Evolutionary conservation across 352 stramenopile species (phyloP).

Genomic region (Phytophthora cactorum): DNA sequence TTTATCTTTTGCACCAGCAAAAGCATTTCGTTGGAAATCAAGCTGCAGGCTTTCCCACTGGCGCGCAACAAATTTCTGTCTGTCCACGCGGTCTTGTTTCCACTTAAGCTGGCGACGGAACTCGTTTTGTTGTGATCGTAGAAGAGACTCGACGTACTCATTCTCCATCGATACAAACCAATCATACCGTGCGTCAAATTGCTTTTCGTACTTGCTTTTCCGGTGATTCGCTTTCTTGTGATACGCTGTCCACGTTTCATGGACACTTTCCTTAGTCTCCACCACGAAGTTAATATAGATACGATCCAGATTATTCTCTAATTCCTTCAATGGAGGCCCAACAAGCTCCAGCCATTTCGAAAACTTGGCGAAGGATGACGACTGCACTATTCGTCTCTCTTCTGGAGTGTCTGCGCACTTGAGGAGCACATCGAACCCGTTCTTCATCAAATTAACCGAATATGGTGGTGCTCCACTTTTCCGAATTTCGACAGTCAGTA

Average conservation of each 20-base stretch:
- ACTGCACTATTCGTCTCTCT: constrained; percentile 20
- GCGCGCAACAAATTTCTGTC: constrained; percentile 65
- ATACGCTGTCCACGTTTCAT: constrained; percentile 52
- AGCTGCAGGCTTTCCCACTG: constrained; percentile 56
- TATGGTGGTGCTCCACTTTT: constrained; percentile 55
- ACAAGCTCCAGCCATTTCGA: constrained; percentile 73
- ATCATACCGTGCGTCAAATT: constrained; percentile 44
- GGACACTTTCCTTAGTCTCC: constrained; percentile 58
- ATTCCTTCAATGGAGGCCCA: constrained; percentile 67
- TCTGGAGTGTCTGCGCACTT: constrained; percentile 31
- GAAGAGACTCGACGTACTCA: constrained; percentile 44
- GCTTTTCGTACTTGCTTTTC: constrained; percentile 50
- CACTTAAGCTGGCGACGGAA: constrained; percentile 69
- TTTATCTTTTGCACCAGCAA: constrained; percentile 5
- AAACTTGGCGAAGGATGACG: constrained; percentile 49
- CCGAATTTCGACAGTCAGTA: constrained; percentile 74
- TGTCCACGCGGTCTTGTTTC: constrained; percentile 67
- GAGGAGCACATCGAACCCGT: constrained; percentile 70
- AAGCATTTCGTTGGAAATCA: constrained; percentile 23
- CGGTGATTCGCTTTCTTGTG: constrained; percentile 49
- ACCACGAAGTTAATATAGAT: constrained; percentile 64
- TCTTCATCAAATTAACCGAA: constrained; percentile 83
- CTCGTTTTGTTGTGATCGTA: constrained; percentile 51
- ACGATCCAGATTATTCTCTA: constrained; percentile 67
- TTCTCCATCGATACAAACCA: constrained; percentile 52